Percentiles rank a stretch among this genome's conserved stretches.
phyloP scores from a whole-genome alignment of 768 basidiomycete genomes.

The Strobilomyces echinocephalus region DNA sequence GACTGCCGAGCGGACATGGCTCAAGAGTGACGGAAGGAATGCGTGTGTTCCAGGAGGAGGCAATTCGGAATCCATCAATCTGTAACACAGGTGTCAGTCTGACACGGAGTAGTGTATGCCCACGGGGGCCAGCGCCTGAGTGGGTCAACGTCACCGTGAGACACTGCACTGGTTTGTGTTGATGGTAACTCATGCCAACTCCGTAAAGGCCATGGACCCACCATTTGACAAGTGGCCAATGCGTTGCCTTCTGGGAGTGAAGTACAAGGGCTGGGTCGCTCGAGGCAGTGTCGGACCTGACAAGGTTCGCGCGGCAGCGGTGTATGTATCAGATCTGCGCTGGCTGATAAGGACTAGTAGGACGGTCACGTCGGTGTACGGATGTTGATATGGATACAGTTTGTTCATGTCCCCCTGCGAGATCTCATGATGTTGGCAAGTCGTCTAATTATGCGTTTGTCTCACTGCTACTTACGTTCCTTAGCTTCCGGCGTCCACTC shows the following conservation, averaged over 20 bases:
- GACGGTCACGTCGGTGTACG: background rate
- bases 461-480: background rate
- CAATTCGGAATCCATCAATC: constrained; percentile 11
- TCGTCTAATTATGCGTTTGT: background rate
- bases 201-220: background rate
- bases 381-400: constrained; percentile 22
- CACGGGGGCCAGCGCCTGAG: background rate
- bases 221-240: background rate
- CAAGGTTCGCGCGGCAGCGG: background rate
- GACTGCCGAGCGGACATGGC: constrained; percentile 40
- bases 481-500: background rate
- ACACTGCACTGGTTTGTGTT: constrained; percentile 19
- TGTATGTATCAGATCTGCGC: constrained; percentile 7
- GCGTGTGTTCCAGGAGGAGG: constrained; percentile 38
- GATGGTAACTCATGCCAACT: constrained; percentile 19
- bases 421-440: background rate
- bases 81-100: background rate
- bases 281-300: background rate
- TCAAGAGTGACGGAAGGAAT: constrained; percentile 49
- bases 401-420: background rate
- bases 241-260: background rate
- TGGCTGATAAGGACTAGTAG: constrained; percentile 1
- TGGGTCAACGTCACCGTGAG: background rate
- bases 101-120: background rate
- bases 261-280: background rate